phyloP scores from a whole-genome alignment of 2,329 filamentous ascomycete genomes.

The Claviceps fusiformis region DNA sequence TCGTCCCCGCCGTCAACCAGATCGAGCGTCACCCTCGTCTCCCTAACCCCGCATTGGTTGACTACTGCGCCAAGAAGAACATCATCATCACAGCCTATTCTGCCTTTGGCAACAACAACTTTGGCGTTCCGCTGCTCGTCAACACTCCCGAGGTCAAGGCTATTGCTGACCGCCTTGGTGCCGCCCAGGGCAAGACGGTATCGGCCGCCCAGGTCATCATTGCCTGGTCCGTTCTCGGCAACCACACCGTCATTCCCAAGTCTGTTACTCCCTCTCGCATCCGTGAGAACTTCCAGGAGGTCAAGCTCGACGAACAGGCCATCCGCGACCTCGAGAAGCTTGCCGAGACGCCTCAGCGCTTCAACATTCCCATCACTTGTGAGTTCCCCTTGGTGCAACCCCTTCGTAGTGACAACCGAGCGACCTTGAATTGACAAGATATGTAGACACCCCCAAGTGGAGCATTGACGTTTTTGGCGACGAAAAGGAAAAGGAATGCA shows the following conservation, averaged over 20 bases:
- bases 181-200: slow-evolving; percentile 22
- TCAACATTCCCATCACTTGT: slow-evolving; percentile 31
- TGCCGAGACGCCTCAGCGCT: slow-evolving; percentile 35
- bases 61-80: slow-evolving; percentile 47
- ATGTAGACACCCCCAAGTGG: slow-evolving; percentile 37
- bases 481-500: slow-evolving; percentile 35
- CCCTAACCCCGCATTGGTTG: slow-evolving; percentile 40
- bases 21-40: slow-evolving; percentile 55
- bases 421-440: slow-evolving; percentile 3
- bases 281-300: slow-evolving; percentile 54
- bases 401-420: neutral
- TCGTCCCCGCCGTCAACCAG: slow-evolving; percentile 51
- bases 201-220: slow-evolving; percentile 34
- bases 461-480: slow-evolving; percentile 43
- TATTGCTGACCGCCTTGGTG: slow-evolving; percentile 34
- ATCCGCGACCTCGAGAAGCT: slow-evolving; percentile 48
- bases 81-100: slow-evolving; percentile 58
- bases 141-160: slow-evolving; percentile 42
- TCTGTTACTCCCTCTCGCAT: slow-evolving; percentile 56
- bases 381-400: slow-evolving; percentile 11
- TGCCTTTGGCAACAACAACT: slow-evolving; percentile 34
- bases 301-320: slow-evolving; percentile 45
- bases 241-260: slow-evolving; percentile 63
- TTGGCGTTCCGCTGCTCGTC: slow-evolving; percentile 36
- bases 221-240: slow-evolving; percentile 45